Base-by-base conservation (phyloP, 2,329 filamentous ascomycete species). In the Plectosphaerella cucumerina region DNA sequence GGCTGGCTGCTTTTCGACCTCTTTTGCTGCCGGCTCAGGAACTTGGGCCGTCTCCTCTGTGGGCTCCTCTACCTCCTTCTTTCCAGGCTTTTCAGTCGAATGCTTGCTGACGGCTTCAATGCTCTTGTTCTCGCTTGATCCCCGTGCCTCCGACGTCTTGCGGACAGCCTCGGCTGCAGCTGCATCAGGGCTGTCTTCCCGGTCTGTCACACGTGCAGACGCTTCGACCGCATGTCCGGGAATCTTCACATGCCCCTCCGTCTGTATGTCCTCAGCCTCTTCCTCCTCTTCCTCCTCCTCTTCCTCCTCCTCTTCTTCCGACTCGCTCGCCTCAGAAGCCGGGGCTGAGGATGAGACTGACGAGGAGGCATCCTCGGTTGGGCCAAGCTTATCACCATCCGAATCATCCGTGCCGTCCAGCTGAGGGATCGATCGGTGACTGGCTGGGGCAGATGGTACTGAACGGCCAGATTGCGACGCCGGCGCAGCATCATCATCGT, bases 401-500 rank as follows among this genome's bases (percentile, higher is more conserved):
- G 47, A 12, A 9, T 48, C 48, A 26, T 42, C 41, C 21, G 54
- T 51, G 4, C 48, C 53, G 18, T 55, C 48, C 20, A 42, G 46
- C 23, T 56, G 55, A 6, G 49, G 53, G 4, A 50, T 12, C 6
- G 21, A 46, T 4, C 37, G 39, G 12, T 12, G 6, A 26, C 5
- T 35, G 14, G 12, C 10, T 35, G 39, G 23, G 18, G 35, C 35
- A 17, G 35, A 22, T 21, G 51, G 44, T 42, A 11, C 39, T 20
- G 22, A 10, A 12, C 47, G n/a, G 31, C 11, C n/a, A 22, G 14
- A 15, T 9, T 11, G 48, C 4, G 46, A 47, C 5, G 35, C 34
- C 14, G 49, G 50, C 8, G 41, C 22, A 8, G 49, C 44, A 14
- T 51, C 49, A 6, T 54, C 53, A 11, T 57, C 55, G 21, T 57